Evolutionary conservation across 306 rosid genomes (phyloP), one percentile per base, ranked within the genome.

Genomic region (peach (Prunus persica)): DNA sequence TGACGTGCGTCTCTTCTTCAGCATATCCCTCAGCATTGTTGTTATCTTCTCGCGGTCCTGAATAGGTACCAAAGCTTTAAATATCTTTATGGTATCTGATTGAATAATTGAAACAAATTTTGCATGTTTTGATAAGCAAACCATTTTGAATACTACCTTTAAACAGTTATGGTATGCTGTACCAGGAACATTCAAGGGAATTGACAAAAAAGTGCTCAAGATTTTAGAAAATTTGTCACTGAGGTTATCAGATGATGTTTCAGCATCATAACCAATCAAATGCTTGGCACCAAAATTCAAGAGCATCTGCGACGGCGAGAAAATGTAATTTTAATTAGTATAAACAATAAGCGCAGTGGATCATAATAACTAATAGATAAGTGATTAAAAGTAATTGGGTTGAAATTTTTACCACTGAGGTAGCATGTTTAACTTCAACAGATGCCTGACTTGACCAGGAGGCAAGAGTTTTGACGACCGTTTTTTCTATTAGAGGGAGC

Each of bases 171-270:
- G 22, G 72, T 85, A 67, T 54, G 80, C 74, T 7, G 86, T 85
- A 3, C 86, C 84, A 0, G 89, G 89, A 30, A 85, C 34, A 49
- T 85, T 79, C 78, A 86, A 58, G 41, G 89, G 89, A 34, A 86
- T 60, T 14, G 87, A 46, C 85, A 86, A 60, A 9, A 80, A 51
- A 28, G 85, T 83, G 1, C 80, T 55, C 22, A 71, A 43, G 65
- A 86, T 60, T 38, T 56, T 74, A 14, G 75, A 54, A 19, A 76
- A 84, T 24, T 65, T 43, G n/a, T 84, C 73, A 3, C 88, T 78
- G 46, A 84, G 41, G 32, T 63, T 62, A 20, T 61, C 78, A 1
- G 47, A 32, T 2, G 83, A 77, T 22, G 65, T 86, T 54, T 80
- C 83, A 2, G 79, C 74, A 64, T 86, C 77, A 20, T 80, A 80